These are phyloP conservation scores for Boletus semigastroideus DNA, from an alignment of 1,284 basidiomycete genomes.

Conservation along the genomic window DNA sequence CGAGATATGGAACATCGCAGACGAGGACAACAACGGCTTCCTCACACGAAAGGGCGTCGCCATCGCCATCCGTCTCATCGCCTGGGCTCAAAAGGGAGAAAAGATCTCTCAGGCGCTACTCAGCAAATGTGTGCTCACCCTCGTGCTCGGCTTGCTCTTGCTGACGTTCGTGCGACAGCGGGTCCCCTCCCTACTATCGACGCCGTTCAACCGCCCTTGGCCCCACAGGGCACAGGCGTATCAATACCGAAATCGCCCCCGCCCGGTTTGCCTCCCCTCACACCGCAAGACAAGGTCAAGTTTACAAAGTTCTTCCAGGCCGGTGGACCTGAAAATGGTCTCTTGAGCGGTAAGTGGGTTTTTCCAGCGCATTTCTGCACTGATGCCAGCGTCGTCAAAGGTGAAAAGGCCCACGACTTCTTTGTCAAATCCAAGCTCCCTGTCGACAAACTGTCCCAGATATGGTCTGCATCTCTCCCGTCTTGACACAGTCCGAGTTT, in stretches of 20 bases:
- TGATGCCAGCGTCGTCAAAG: constrained; percentile 35
- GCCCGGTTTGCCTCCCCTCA: constrained; percentile 62
- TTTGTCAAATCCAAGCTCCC: constrained; percentile 93
- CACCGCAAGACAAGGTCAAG: constrained; percentile 78
- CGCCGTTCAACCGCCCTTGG: constrained; percentile 54
- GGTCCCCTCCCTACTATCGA: constrained; percentile 83
- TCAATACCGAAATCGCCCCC: constrained; percentile 59
- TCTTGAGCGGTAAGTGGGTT: constrained; percentile 63
- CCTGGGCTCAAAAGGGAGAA: constrained; percentile 89
- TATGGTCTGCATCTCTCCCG: constrained; percentile 66
- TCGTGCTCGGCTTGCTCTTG: constrained; percentile 6
- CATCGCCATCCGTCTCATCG: constrained; percentile 86
- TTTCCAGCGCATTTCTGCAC: not conserved
- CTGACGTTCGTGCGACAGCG: constrained; percentile 45
- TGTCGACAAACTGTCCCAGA: constrained; percentile 88
- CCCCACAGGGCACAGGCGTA: constrained; percentile 51
- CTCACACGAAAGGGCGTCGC: constrained; percentile 85
- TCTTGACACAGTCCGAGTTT: constrained; percentile 1
- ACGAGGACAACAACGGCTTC: constrained; percentile 91
- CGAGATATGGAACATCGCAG: constrained; percentile 92
- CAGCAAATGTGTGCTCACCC: constrained; percentile 57
- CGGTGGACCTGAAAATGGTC: constrained; percentile 71
- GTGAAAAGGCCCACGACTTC: constrained; percentile 89
- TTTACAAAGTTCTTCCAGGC: constrained; percentile 79
- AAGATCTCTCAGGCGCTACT: constrained; percentile 60